Percentiles rank a stretch among this genome's conserved stretches.
phyloP scores from a whole-genome alignment of 495 filamentous ascomycete genomes.

The Tuber calosporum region DNA sequence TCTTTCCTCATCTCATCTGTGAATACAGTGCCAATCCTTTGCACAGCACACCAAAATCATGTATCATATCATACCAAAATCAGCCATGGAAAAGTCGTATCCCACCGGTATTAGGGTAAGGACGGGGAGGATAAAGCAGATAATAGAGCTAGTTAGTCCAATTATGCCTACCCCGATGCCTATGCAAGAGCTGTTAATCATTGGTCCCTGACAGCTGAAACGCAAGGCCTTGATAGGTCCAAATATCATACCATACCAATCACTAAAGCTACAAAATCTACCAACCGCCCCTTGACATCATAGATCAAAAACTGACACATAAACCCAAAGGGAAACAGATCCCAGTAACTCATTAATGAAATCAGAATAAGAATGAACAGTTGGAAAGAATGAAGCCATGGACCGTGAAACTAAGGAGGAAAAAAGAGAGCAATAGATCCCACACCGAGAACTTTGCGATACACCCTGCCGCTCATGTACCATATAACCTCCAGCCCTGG shows the following conservation, averaged over 20 bases:
- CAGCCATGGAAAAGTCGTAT: background rate
- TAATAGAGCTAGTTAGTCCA: background rate
- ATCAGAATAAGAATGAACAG: background rate
- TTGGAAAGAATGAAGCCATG: background rate
- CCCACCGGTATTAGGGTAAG: background rate
- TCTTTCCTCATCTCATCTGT: background rate
- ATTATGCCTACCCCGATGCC: background rate
- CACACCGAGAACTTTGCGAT: background rate
- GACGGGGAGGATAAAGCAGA: background rate
- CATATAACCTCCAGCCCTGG: background rate
- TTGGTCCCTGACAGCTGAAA: background rate
- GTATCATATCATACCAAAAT: background rate
- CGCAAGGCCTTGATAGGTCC: background rate
- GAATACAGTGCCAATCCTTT: background rate
- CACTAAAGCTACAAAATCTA: slow-evolving; percentile 2
- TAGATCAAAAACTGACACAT: background rate
- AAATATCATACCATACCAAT: background rate
- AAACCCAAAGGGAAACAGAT: background rate
- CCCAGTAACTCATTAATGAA: background rate
- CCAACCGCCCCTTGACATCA: background rate
- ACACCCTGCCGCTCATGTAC: background rate
- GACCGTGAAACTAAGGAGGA: background rate
- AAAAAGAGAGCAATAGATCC: background rate
- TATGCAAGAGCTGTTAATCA: background rate
- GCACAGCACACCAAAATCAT: background rate